phyloP scores from a whole-genome alignment of 169 alveolate species.

The Cryptosporidium sp. region DNA sequence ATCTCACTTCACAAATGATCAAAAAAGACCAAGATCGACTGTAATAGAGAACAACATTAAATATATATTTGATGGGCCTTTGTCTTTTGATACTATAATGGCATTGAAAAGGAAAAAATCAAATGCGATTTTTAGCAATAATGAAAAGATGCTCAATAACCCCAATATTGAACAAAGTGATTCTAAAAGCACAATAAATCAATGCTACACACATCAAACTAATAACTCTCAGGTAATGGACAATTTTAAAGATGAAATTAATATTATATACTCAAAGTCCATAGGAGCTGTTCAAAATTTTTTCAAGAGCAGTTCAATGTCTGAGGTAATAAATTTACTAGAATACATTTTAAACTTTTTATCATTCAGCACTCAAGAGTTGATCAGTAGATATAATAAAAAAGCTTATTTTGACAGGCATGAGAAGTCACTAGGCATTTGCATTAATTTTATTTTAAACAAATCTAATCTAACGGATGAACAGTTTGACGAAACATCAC shows the following conservation, averaged over 20 bases:
- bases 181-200: not conserved
- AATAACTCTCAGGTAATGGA: not conserved
- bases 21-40: not conserved
- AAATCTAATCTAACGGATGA: constrained; percentile 11
- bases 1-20: constrained; percentile 7
- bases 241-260: not conserved
- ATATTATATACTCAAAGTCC: not conserved
- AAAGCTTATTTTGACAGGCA: not conserved
- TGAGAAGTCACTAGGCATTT: constrained; percentile 5
- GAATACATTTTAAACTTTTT: constrained; percentile 16
- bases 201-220: not conserved
- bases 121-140: not conserved
- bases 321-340: constrained; percentile 4
- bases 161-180: not conserved
- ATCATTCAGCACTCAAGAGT: constrained; percentile 15
- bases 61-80: constrained; percentile 61
- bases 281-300: not conserved
- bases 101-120: constrained; percentile 58
- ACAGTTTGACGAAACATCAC: constrained; percentile 26
- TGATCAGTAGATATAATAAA: not conserved
- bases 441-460: constrained; percentile 22
- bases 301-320: not conserved
- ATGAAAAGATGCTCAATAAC: not conserved
- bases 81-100: constrained; percentile 73
- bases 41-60: constrained; percentile 2